Conservation (phyloP, 2,329 filamentous ascomycete species). For the Leptographium galeiforme region DNA sequence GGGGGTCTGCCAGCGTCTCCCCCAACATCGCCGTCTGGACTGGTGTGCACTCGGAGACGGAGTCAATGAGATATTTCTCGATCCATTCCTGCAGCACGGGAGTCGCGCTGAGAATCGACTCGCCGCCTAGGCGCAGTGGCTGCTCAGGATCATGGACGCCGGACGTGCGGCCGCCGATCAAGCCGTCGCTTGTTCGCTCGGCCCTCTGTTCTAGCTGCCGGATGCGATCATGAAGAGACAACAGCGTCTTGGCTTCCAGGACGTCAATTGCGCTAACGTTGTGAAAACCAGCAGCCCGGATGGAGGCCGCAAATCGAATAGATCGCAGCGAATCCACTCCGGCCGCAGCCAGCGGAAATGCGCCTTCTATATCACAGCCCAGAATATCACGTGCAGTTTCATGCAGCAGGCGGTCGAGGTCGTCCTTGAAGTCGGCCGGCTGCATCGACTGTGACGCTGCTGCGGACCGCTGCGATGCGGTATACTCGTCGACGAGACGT, state of each 20-base stretch:
- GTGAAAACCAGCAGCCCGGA: conserved; percentile 42
- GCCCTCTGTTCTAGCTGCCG: background rate
- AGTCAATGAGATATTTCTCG: background rate
- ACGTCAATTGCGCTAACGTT: conserved; percentile 45
- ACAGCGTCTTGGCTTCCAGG: conserved; percentile 37
- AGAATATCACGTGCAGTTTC: conserved; percentile 17
- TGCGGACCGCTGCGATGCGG: background rate
- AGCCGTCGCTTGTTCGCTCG: background rate
- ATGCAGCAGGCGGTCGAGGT: conserved; percentile 22
- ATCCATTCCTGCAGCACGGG: conserved; percentile 8
- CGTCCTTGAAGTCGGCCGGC: conserved; percentile 12
- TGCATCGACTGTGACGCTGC: background rate
- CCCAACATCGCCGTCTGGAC: conserved; percentile 70
- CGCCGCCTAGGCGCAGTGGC: background rate
- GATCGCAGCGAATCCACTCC: conserved; percentile 28
- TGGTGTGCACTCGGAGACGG: conserved; percentile 44
- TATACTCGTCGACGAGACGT: conserved; percentile 42
- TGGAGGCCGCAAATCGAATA: conserved; percentile 43
- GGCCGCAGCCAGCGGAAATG: conserved; percentile 17
- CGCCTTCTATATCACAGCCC: conserved; percentile 14
- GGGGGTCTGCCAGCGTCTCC: conserved; percentile 48
- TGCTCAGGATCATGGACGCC: background rate
- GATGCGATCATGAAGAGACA: conserved; percentile 12
- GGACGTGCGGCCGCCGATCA: background rate
- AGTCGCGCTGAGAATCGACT: background rate